Base-by-base conservation (phyloP, 352 stramenopile species). In the Globisporangium viniferum region DNA sequence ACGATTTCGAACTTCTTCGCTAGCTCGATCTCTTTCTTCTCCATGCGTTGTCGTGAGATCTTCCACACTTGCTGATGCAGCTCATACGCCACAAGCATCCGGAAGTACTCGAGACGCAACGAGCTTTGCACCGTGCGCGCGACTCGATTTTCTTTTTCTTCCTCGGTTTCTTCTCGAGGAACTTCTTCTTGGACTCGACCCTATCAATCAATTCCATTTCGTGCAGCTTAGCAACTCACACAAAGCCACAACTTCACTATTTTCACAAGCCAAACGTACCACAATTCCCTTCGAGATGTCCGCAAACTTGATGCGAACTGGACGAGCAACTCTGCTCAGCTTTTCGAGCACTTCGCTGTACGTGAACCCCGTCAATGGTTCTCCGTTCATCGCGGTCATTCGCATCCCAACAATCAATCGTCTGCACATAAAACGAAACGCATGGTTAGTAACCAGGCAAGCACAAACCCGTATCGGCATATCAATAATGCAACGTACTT, bases 211-310 rank as follows among this genome's bases (percentile, higher is more conserved):
- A 3, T 51, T 7, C 10, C 54, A 27, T 15, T 41, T 59, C 29
- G 27, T 9, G 36, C 15, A 39, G n/a, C 4, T 59, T 41, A 59
- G 27, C 54, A 31, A 33, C 7, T 31, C n/a, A 41, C 7, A 36
- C 7, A 22, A 22, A 15, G 12, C 12, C 20, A 73, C 20, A 22
- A 54, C 29, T 56, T n/a, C 6, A 5, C 35, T 20, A 60, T 18
- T 1, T 54, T 22, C 49, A 24, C 57, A 33, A 39, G 8, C 24
- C 48, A 48, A 60, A 77, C 74, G 27, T 73, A 86, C 76, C 56
- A 96, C 87, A 74, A 96, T 94, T n/a, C 88, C 88, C 68, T 90
- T 89, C 0, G 80, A 75, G 22, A 90, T 82, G 64, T 96, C 86
- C 5, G 86, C 88, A 68, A 96, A 96, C 66, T 92, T 92, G 39